Percentiles rank a stretch among this genome's conserved stretches.
phyloP scores from a whole-genome alignment of 2,329 filamentous ascomycete species.

The Mollisiaceae sp. region DNA sequence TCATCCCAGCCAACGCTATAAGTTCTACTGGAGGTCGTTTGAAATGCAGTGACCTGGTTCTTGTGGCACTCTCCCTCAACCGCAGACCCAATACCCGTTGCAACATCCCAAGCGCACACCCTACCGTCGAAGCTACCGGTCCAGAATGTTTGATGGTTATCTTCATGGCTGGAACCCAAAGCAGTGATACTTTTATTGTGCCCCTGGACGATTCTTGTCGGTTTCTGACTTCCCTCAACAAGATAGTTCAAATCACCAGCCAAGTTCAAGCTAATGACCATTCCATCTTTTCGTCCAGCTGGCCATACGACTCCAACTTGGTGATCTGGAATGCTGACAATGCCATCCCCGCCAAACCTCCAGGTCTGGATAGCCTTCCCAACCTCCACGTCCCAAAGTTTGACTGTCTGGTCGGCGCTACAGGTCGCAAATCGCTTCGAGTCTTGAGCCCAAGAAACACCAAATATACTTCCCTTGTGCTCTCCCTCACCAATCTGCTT shows the following conservation, averaged over 20 bases:
- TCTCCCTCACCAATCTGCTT: conserved; percentile 79
- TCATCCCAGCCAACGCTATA: conserved; percentile 96
- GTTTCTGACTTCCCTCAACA: conserved; percentile 70
- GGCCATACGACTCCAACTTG: conserved; percentile 96
- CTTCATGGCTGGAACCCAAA: conserved; percentile 60
- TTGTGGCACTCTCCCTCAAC: conserved; percentile 84
- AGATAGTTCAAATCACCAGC: conserved; percentile 92
- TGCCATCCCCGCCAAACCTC: conserved; percentile 78
- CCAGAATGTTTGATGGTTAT: conserved; percentile 67
- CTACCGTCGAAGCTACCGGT: conserved; percentile 93
- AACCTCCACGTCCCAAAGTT: conserved; percentile 88
- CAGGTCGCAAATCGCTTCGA: conserved; percentile 87
- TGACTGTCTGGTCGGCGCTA: conserved; percentile 92
- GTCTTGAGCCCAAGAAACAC: conserved; percentile 87
- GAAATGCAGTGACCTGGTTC: conserved; percentile 83
- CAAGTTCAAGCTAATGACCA: conserved; percentile 89
- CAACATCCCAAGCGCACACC: conserved; percentile 82
- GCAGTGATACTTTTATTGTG: conserved; percentile 93
- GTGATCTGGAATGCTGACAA: conserved; percentile 77
- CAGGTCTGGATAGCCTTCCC: conserved; percentile 81
- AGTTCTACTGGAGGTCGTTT: conserved; percentile 65
- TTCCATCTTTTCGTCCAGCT: conserved; percentile 77
- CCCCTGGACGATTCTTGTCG: conserved; percentile 76
- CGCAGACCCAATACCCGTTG: conserved; percentile 68
- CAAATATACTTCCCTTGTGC: conserved; percentile 92